These are phyloP conservation scores for Neurospora crassa DNA, from an alignment of 2,329 filamentous ascomycete genomes.

Conservation along the genomic window DNA sequence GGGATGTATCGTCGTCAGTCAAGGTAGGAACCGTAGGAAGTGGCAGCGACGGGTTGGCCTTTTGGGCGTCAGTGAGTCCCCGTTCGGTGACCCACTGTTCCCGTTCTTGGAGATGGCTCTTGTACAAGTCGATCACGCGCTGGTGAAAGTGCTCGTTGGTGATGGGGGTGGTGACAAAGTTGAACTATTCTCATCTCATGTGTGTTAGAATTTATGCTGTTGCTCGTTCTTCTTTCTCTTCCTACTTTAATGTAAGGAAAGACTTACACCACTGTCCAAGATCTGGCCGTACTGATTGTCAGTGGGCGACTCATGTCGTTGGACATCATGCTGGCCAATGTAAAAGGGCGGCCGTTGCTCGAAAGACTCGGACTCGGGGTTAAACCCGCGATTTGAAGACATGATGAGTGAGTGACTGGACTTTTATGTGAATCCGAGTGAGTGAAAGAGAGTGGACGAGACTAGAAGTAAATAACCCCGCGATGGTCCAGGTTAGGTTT, in stretches of 20 bases:
- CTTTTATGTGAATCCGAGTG: not conserved
- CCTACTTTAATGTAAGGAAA: not conserved
- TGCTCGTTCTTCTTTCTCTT: not conserved
- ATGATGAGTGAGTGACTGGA: constrained; percentile 6
- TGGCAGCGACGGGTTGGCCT: constrained; percentile 35
- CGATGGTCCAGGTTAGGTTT: not conserved
- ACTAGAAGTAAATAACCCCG: not conserved
- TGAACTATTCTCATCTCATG: constrained; percentile 45
- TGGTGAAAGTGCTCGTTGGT: constrained; percentile 65
- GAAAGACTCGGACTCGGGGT: constrained; percentile 22
- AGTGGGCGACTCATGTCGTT: constrained; percentile 48
- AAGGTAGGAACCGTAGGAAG: constrained; percentile 58
- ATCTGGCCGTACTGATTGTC: constrained; percentile 57
- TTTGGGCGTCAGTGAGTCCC: constrained; percentile 26
- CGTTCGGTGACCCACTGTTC: constrained; percentile 21
- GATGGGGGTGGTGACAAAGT: constrained; percentile 69
- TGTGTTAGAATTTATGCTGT: constrained; percentile 10
- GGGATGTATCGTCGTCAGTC: constrained; percentile 67
- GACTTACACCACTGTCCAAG: constrained; percentile 58
- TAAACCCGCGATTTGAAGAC: constrained; percentile 15
- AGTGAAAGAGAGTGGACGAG: not conserved
- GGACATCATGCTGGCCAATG: constrained; percentile 65
- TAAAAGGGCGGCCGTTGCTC: constrained; percentile 44
- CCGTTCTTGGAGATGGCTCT: constrained; percentile 40
- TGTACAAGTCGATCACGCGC: constrained; percentile 54